phyloP scores from a whole-genome alignment of 192 early-diverging fungal species.

The Martensiomyces pterosporus region DNA sequence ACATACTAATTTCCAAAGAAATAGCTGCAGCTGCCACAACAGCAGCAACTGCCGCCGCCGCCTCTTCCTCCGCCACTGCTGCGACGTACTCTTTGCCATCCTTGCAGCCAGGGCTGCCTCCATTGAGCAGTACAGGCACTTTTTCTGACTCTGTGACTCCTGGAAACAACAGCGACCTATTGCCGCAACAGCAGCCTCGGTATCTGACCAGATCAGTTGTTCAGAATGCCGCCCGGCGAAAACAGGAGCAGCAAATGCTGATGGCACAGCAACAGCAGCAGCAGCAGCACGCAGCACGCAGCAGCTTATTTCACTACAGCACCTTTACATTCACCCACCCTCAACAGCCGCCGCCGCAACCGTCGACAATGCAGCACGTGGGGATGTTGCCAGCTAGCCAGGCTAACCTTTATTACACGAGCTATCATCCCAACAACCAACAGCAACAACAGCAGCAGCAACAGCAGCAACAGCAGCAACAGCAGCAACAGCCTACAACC shows the following conservation, averaged over 20 bases:
- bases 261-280: neutral
- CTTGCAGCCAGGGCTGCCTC: slow-evolving; percentile 10
- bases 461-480: slow-evolving; percentile 3
- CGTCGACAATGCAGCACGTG: no score
- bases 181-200: slow-evolving; percentile 25
- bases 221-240: slow-evolving; percentile 37
- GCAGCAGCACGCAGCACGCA: neutral
- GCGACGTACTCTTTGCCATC: slow-evolving; percentile 11
- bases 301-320: no score
- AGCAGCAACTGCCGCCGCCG: slow-evolving; percentile 17
- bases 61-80: slow-evolving; percentile 15
- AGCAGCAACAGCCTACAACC: slow-evolving; percentile 12
- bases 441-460: slow-evolving; percentile 10
- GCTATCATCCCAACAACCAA: slow-evolving; percentile 15
- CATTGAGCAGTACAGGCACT: slow-evolving; percentile 5
- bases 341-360: slow-evolving; percentile 6
- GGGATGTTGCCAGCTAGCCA: slow-evolving; percentile 7
- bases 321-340: slow-evolving; percentile 7
- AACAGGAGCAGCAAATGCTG: slow-evolving; percentile 24
- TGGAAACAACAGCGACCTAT: slow-evolving; percentile 8
- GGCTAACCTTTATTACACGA: slow-evolving; percentile 25
- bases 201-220: slow-evolving; percentile 49
- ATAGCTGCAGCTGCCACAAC: slow-evolving; percentile 9
- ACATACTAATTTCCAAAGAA: no score
- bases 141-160: slow-evolving; percentile 1